Percentiles rank a stretch among this genome's conserved stretches.
Evolutionary conservation across 2,329 filamentous ascomycete genomes (phyloP).

Genomic region (Claviceps cyperi): DNA sequence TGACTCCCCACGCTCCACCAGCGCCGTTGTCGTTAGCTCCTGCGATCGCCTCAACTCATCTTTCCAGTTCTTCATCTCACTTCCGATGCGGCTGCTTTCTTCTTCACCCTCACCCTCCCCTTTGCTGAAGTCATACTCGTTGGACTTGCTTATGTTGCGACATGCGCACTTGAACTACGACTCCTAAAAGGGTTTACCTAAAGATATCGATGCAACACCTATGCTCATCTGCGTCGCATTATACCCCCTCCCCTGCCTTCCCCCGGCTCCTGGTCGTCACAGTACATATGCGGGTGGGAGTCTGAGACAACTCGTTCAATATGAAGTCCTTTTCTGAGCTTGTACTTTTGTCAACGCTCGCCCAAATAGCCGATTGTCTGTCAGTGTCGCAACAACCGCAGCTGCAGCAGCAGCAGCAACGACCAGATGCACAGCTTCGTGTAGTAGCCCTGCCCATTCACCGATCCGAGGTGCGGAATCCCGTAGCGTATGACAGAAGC

Average conservation of each 20-base stretch:
- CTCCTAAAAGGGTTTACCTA: too few relatives aligned
- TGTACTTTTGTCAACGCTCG: conserved; percentile 5
- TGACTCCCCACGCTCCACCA: background rate
- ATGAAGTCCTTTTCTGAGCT: conserved; percentile 24
- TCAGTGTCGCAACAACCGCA: conserved; percentile 9
- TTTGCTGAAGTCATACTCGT: background rate
- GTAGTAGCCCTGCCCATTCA: conserved; percentile 33
- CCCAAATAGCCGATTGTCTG: conserved; percentile 9
- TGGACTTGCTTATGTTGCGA: background rate
- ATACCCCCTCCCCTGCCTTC: too few relatives aligned
- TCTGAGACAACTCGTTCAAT: conserved; percentile 3
- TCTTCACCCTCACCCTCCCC: background rate
- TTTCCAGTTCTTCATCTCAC: too few relatives aligned
- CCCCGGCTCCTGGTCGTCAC: too few relatives aligned
- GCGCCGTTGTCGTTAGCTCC: background rate
- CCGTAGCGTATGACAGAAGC: conserved; percentile 26
- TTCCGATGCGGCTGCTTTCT: background rate
- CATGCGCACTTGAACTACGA: too few relatives aligned
- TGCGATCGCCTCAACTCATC: background rate
- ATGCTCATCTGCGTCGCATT: too few relatives aligned
- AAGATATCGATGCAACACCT: too few relatives aligned
- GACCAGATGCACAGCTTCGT: conserved; percentile 20
- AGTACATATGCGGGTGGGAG: background rate
- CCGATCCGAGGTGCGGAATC: conserved; percentile 22
- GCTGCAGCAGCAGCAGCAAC: conserved; percentile 1